Evolutionary conservation across 805 yeast species (phyloP), one percentile per base, ranked within the genome.

Genomic region (Starmerella roubikii): DNA sequence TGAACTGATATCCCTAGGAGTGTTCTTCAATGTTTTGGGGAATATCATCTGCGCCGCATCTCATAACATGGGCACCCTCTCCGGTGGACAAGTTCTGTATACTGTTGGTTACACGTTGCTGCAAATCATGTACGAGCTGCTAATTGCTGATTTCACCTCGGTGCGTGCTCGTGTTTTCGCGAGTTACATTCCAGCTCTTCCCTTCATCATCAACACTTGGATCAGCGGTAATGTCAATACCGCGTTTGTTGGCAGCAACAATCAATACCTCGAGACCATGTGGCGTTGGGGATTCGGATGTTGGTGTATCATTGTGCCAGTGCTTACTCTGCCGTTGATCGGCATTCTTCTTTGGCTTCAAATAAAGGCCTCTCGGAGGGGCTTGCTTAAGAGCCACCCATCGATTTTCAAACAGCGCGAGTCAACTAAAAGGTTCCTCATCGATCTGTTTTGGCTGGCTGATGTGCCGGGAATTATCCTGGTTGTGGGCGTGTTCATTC

Each of bases 211-310:
- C 58, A 80, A 77, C 58, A 76, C 88, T 13, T 81, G 91, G 91
- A 67, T 78, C 40, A 59, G 76, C 22, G 88, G 84, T 53, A 62
- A 74, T 49, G 63, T 80, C 34, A 50, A 56, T 23, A 27, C 44
- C 1, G 52, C 48, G 2, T 36, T 54, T 15, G 38, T 56, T 21
- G 50, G 47, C 15, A 28, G 37, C 24, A 33, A 39, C 12, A 53
- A 65, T 25, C 20, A 30, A 24, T 37, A 38, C 33, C 10, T 10
- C 7, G 12, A 35, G 21, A 31, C 32, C 32, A 41, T 37, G 41
- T 76, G 82, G 77, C 65, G 73, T 13, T 79, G 86, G 86, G 78
- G 77, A 51, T 72, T 78, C 49, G 85, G 78, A 29, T 78, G 79
- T 71, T 79, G 80, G 80, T 84, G 85, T 1, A 74, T 76, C 49